Conservation (phyloP, 202 grass and related monocot genomes). For the Alloteropsis angusta region DNA sequence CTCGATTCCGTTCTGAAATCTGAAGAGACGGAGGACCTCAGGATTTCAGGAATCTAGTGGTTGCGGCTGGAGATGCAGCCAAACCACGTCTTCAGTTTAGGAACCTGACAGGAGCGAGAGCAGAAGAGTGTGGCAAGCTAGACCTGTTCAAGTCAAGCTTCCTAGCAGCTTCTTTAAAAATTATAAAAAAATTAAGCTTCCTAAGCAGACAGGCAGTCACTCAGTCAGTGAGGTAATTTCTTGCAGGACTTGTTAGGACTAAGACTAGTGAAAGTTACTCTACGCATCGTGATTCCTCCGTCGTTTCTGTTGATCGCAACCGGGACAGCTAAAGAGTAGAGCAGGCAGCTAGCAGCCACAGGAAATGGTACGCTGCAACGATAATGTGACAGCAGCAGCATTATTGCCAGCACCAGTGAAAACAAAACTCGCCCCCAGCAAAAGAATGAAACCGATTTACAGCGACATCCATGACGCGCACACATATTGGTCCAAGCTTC, state of each 20-base stretch:
- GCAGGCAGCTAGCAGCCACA: neutral
- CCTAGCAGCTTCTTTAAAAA: no score
- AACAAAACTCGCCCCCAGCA: neutral
- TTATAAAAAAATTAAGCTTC: neutral
- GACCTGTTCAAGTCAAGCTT: neutral
- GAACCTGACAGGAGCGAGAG: neutral
- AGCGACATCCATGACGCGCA: neutral
- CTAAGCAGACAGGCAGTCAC: neutral
- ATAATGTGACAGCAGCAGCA: neutral
- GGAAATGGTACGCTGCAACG: neutral
- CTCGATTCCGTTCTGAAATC: neutral
- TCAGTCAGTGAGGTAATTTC: neutral
- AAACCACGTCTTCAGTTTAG: neutral
- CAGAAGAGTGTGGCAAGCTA: neutral
- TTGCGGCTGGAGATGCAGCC: neutral
- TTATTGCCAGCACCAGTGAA: neutral
- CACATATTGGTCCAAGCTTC: conserved; percentile 2
- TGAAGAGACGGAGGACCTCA: neutral
- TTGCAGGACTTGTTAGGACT: no score
- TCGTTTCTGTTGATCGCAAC: conserved; percentile 1
- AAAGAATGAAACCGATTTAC: neutral
- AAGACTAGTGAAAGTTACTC: neutral
- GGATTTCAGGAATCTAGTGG: neutral
- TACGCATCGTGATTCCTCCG: neutral
- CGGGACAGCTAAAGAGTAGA: neutral